phyloP scores from a whole-genome alignment of 345 rosid genomes.

The Eucalyptus marginata region DNA sequence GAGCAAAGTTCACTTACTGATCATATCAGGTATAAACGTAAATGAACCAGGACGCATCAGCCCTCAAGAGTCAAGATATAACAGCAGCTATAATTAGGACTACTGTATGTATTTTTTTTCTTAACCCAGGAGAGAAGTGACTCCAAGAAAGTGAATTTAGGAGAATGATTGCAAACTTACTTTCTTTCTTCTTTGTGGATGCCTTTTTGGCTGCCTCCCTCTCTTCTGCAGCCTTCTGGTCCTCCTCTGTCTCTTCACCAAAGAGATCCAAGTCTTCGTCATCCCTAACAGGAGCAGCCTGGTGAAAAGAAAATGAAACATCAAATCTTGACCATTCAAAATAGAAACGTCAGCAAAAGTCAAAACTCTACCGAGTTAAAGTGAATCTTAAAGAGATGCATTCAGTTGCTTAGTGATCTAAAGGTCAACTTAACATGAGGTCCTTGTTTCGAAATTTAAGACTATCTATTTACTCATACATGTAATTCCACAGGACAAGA shows the following conservation, averaged over 20 bases:
- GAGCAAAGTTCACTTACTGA: background rate
- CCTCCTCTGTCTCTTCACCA: conserved; percentile 94
- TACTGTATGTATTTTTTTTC: background rate
- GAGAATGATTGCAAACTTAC: background rate
- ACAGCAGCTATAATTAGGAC: background rate
- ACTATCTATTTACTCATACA: background rate
- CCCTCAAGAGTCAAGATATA: background rate
- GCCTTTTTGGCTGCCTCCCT: conserved; percentile 74
- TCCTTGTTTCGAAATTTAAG: background rate
- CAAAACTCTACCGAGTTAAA: background rate
- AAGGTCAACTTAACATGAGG: background rate
- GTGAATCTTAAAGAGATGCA: background rate
- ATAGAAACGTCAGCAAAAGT: background rate
- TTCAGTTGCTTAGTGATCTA: background rate
- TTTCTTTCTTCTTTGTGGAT: conserved; percentile 2
- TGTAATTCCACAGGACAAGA: background rate
- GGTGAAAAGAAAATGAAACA: background rate
- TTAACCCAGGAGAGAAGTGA: background rate
- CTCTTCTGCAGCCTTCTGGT: conserved; percentile 85
- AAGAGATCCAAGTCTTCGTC: conserved; percentile 90
- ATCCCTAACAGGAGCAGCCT: conserved; percentile 45
- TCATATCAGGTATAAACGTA: background rate
- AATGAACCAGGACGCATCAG: background rate
- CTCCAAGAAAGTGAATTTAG: background rate
- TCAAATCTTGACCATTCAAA: background rate